Evolutionary conservation across 176 grass and related monocot species (phyloP).

Genomic region (Carex kokanica): DNA sequence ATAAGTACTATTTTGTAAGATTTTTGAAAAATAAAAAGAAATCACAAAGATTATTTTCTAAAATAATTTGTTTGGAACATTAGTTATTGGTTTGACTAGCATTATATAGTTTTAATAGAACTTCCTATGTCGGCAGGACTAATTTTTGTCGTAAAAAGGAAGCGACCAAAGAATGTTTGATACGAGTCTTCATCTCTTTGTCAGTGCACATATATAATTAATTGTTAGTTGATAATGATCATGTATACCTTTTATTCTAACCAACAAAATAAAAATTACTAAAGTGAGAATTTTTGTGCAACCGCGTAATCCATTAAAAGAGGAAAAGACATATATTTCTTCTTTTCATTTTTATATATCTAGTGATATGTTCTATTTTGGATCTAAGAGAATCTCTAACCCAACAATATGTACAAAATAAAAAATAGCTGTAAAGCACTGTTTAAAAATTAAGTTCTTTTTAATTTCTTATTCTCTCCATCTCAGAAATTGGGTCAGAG

Average conservation of each 20-base stretch:
- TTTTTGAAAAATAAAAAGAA: no score
- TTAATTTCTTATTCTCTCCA: no score
- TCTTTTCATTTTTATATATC: background rate
- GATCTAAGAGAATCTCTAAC: no score
- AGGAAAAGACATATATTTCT: background rate
- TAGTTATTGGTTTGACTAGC: constrained; percentile 2
- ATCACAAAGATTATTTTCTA: no score
- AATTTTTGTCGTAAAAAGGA: background rate
- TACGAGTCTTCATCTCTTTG: background rate
- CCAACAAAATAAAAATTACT: background rate
- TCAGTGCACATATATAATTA: background rate
- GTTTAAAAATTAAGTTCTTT: no score
- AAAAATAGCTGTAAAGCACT: no score
- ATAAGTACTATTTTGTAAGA: background rate
- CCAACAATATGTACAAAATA: no score
- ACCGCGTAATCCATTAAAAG: background rate
- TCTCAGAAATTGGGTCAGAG: no score
- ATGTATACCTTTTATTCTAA: background rate
- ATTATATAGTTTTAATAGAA: background rate
- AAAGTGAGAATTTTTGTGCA: background rate
- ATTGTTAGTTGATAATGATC: background rate
- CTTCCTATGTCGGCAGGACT: background rate
- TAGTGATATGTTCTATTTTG: no score
- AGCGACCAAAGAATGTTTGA: background rate
- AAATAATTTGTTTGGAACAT: background rate